Evolutionary conservation across 1,139 yeast genomes (phyloP).

Genomic region (Pichia sp.): DNA sequence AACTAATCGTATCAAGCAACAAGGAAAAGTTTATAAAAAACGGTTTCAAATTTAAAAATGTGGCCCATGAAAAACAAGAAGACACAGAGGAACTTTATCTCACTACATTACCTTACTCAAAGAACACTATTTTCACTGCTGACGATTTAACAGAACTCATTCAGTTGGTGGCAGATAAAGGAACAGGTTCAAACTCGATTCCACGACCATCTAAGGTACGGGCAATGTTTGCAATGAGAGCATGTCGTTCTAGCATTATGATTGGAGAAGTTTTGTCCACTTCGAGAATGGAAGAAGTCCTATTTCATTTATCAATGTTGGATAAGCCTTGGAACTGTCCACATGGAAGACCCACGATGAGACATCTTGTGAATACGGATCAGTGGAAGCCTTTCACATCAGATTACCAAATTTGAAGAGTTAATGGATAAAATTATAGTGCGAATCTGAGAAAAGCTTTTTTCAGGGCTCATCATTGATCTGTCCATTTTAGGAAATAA

Average conservation of each 20-base stretch:
- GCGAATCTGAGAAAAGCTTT: neutral
- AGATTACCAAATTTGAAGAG: slow-evolving; percentile 26
- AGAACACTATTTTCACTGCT: slow-evolving; percentile 54
- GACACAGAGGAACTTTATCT: slow-evolving; percentile 37
- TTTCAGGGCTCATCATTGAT: neutral
- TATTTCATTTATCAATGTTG: slow-evolving; percentile 56
- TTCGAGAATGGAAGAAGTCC: slow-evolving; percentile 59
- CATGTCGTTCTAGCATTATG: slow-evolving; percentile 92
- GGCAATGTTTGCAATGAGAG: slow-evolving; percentile 85
- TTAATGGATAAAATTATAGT: neutral
- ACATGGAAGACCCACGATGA: slow-evolving; percentile 94
- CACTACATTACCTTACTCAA: slow-evolving; percentile 65
- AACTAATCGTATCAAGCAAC: slow-evolving; percentile 58
- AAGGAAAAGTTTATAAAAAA: slow-evolving; percentile 51
- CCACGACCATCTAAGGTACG: slow-evolving; percentile 72
- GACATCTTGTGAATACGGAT: slow-evolving; percentile 67
- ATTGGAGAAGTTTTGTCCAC: slow-evolving; percentile 64
- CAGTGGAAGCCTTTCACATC: slow-evolving; percentile 39
- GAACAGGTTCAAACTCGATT: slow-evolving; percentile 31
- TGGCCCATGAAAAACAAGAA: slow-evolving; percentile 35
- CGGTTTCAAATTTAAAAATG: slow-evolving; percentile 59
- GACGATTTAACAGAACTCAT: slow-evolving; percentile 73
- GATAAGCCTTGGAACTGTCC: slow-evolving; percentile 99
- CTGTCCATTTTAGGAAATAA: no score
- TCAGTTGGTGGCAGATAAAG: slow-evolving; percentile 42